phyloP scores from a whole-genome alignment of 768 basidiomycete genomes.

The Boletellus sp. region DNA sequence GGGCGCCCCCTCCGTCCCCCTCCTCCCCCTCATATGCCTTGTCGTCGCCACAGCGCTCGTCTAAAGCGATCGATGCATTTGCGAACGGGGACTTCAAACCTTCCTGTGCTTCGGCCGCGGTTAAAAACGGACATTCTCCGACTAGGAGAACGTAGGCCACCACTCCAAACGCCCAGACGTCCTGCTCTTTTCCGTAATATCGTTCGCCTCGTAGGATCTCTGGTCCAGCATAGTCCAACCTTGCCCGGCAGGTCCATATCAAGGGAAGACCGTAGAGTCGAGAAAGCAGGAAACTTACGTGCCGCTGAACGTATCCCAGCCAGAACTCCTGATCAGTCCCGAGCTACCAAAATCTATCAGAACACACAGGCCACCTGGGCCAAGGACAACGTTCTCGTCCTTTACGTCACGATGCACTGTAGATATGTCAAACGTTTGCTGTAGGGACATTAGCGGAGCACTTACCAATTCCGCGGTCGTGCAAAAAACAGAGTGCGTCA shows the following conservation, averaged over 20 bases:
- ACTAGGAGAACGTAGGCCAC: constrained; percentile 92
- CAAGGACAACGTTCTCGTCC: constrained; percentile 92
- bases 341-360: constrained; percentile 97
- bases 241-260: constrained; percentile 28
- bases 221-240: constrained; percentile 92
- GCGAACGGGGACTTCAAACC: constrained; percentile 75
- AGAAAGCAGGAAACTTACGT: constrained; percentile 55
- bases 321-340: constrained; percentile 74
- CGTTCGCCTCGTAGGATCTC: constrained; percentile 94
- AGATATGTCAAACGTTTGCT: constrained; percentile 10
- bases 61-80: constrained; percentile 69
- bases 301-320: constrained; percentile 92
- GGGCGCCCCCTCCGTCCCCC: constrained; percentile 74
- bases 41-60: constrained; percentile 75
- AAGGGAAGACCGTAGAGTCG: constrained; percentile 1
- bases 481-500: constrained; percentile 86
- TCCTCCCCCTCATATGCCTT: constrained; percentile 75
- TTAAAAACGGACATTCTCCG: constrained; percentile 90
- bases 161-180: constrained; percentile 97
- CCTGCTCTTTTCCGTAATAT: constrained; percentile 95
- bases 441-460: background rate
- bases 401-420: constrained; percentile 96
- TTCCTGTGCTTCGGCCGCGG: constrained; percentile 85
- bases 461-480: constrained; percentile 87
- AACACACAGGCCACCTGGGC: constrained; percentile 76